phyloP scores from a whole-genome alignment of 306 rosid genomes.

The Boehmeria nivea region DNA sequence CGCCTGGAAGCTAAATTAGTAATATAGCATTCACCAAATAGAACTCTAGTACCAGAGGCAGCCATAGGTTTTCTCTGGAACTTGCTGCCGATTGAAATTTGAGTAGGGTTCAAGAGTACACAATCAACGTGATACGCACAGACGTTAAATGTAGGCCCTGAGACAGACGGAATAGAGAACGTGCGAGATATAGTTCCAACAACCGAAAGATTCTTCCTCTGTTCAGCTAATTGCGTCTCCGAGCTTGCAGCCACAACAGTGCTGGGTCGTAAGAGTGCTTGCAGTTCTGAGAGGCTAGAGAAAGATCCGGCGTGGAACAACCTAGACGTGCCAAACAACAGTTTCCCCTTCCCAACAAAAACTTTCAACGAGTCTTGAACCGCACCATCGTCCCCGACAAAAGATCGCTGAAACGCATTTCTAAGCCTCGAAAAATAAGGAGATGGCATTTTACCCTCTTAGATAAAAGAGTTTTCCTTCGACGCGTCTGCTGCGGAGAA shows the following conservation, averaged over 20 bases:
- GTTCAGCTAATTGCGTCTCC: conserved; percentile 36
- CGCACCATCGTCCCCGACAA: conserved; percentile 51
- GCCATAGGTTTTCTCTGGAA: conserved; percentile 55
- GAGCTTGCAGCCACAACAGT: conserved; percentile 41
- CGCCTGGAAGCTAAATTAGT: conserved; percentile 29
- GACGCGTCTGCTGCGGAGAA: conserved; percentile 21
- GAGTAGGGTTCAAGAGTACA: conserved; percentile 34
- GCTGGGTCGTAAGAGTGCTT: conserved; percentile 30
- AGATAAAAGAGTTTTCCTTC: conserved; percentile 27
- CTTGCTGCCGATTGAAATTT: conserved; percentile 28
- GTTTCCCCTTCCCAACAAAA: conserved; percentile 59
- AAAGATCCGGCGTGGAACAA: conserved; percentile 38
- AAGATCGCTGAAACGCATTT: conserved; percentile 38
- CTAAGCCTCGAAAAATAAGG: conserved; percentile 48
- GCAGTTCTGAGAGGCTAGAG: conserved; percentile 35
- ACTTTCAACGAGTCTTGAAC: conserved; percentile 40
- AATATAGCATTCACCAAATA: conserved; percentile 37
- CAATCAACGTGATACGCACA: conserved; percentile 65
- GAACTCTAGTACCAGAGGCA: conserved; percentile 35
- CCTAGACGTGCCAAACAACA: conserved; percentile 45
- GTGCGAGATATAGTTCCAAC: conserved; percentile 70
- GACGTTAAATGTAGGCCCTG: conserved; percentile 60
- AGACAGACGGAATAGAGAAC: conserved; percentile 59
- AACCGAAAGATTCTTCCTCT: conserved; percentile 47
- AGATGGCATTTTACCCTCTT: conserved; percentile 78